Conservation (phyloP, 139 green algal genomes). For the Chlamydomonas schloesseri region DNA sequence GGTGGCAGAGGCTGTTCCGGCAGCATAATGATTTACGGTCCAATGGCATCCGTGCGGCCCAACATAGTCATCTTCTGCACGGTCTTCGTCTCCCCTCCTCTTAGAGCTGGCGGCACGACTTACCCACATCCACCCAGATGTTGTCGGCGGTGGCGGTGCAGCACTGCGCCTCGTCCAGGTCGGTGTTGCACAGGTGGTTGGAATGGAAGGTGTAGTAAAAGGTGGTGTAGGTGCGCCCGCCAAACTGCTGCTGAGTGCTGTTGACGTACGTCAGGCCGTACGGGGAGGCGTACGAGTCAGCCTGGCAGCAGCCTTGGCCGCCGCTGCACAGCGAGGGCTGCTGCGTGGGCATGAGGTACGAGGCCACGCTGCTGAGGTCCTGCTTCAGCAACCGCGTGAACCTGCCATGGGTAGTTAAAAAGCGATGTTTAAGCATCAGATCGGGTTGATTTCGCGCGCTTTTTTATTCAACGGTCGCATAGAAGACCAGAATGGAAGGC, state of each 20-base stretch:
- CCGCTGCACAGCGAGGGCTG: background rate
- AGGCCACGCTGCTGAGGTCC: background rate
- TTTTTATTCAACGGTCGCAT: too few relatives aligned
- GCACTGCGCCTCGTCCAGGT: slow-evolving; percentile 28
- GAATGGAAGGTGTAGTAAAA: slow-evolving; percentile 47
- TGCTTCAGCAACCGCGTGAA: slow-evolving; percentile 29
- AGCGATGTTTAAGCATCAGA: too few relatives aligned
- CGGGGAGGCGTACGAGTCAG: slow-evolving; percentile 49
- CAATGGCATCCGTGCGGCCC: too few relatives aligned
- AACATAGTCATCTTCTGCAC: too few relatives aligned
- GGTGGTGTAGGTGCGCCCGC: slow-evolving; percentile 49
- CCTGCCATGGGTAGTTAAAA: too few relatives aligned
- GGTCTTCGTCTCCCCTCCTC: too few relatives aligned
- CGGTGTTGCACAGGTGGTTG: background rate
- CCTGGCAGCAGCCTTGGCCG: slow-evolving; percentile 46
- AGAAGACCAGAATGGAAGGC: too few relatives aligned
- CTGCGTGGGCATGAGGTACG: slow-evolving; percentile 37
- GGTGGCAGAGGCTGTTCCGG: too few relatives aligned
- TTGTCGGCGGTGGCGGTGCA: slow-evolving; percentile 41
- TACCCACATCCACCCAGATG: slow-evolving; percentile 55
- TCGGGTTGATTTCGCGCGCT: too few relatives aligned
- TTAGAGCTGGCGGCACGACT: too few relatives aligned
- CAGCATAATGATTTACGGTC: too few relatives aligned
- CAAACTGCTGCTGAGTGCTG: slow-evolving; percentile 14
- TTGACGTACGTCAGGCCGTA: slow-evolving; percentile 46